These are phyloP conservation scores for Neurospora tetraspora DNA, from an alignment of 495 filamentous ascomycete species.

Conservation along the genomic window DNA sequence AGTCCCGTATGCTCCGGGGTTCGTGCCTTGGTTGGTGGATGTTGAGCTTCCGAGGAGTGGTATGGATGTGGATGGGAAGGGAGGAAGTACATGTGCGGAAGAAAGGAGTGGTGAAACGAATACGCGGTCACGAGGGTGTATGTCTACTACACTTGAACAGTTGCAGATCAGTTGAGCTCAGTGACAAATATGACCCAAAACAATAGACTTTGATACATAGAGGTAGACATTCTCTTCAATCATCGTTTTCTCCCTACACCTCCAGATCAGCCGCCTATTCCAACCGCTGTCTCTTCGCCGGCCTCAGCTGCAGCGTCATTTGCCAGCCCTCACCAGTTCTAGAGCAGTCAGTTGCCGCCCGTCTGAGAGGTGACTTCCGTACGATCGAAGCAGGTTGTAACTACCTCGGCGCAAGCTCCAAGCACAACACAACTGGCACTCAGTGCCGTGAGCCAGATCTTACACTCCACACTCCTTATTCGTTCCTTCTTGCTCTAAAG, in stretches of 20 bases:
- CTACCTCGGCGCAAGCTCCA: no score
- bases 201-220: not conserved
- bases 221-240: not conserved
- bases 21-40: constrained; percentile 57
- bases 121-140: not conserved
- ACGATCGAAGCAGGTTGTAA: not conserved
- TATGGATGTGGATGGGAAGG: not conserved
- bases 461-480: not conserved
- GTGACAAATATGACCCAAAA: not conserved
- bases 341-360: no score
- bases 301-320: not conserved
- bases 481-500: not conserved
- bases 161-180: not conserved
- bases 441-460: no score
- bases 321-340: not conserved
- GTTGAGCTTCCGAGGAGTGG: constrained; percentile 29
- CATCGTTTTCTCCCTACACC: not conserved
- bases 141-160: not conserved
- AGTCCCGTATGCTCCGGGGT: constrained; percentile 29
- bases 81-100: not conserved
- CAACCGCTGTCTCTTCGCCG: not conserved
- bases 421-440: no score
- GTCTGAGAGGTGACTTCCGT: no score
- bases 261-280: not conserved
- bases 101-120: not conserved